Base-by-base conservation (phyloP, 352 stramenopile species). In the Phytopythium ostracodes region DNA sequence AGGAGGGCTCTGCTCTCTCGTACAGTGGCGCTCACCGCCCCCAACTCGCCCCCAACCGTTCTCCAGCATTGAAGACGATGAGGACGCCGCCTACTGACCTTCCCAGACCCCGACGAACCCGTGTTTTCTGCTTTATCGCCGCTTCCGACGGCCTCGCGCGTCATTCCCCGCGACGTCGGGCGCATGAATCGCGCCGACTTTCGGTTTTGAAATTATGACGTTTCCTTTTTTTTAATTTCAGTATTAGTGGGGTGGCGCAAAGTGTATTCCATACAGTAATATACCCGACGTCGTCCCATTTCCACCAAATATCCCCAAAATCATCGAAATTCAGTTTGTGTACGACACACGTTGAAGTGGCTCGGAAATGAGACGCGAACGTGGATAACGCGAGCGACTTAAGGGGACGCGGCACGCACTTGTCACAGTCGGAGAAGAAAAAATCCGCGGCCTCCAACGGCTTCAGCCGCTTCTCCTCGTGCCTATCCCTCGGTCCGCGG, bases 51-150 rank as follows among this genome's bases (percentile, higher is more conserved):
- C 27, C 43, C 20, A n/a, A 6, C 0, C 15, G 20, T 18, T 22
- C 33, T 51, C 59, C 61, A 47, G 51, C 54, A 65, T 69, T 75
- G 68, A 75, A 75, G 68, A 75, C 59, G 68, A 75, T 57, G 43
- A 60, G 15, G n/a, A 60, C 3, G 43, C 25, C 10, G n/a, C 9
- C 27, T 46, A 4, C 18, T 29, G 27, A 15, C 29, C 22, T 31
- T 8, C 44, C 4, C 11, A 9, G 22, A 25, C 44, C 24, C 8
- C 14, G 18, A 4, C 12, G 8, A 2, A 3, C 15, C 40, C 40
- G 40, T 22, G 14, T 22, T 20, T 18, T 12, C 22, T 12, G 44
- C 44, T 18, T 17, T 6, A 18, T 24, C 44, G 4, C 44, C 8
- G 44, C n/a, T 52, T 31, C 20, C 40, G 11, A 22, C 40, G 18